Evolutionary conservation across 2,329 filamentous ascomycete genomes (phyloP).

Genomic region (Aspergillus brunneoviolaceus): DNA sequence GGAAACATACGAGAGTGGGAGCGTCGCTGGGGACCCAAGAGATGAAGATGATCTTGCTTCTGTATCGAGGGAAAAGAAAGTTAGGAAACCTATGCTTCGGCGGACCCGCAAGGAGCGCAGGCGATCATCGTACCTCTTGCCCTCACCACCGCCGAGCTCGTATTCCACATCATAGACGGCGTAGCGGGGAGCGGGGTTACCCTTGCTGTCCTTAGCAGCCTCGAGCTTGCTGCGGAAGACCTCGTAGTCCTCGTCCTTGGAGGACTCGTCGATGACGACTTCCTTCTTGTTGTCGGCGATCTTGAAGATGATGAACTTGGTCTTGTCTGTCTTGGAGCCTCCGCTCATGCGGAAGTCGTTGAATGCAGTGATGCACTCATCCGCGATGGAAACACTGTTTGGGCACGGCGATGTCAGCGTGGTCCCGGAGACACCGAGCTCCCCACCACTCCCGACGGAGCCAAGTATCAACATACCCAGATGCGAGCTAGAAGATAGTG

Average conservation of each 20-base stretch:
- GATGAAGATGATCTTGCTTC: slow-evolving; percentile 54
- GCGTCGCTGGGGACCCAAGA: slow-evolving; percentile 47
- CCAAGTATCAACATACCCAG: slow-evolving; percentile 31
- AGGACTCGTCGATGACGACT: slow-evolving; percentile 49
- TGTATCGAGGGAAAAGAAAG: slow-evolving; percentile 21
- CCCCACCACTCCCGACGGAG: neutral
- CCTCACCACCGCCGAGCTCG: slow-evolving; percentile 49
- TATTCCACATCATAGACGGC: slow-evolving; percentile 53
- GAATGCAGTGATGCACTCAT: slow-evolving; percentile 49
- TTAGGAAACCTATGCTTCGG: slow-evolving; percentile 16
- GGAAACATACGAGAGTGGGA: slow-evolving; percentile 40
- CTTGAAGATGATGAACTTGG: slow-evolving; percentile 55
- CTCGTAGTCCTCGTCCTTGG: slow-evolving; percentile 48
- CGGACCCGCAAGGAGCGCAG: neutral
- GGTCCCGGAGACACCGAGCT: neutral
- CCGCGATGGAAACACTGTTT: slow-evolving; percentile 46
- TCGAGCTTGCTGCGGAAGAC: slow-evolving; percentile 49
- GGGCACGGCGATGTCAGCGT: slow-evolving; percentile 21
- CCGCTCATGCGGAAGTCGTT: slow-evolving; percentile 50
- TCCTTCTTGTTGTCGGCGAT: slow-evolving; percentile 52
- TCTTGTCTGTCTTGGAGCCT: slow-evolving; percentile 31
- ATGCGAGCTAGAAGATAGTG: slow-evolving; percentile 32
- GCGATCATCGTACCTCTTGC: slow-evolving; percentile 43
- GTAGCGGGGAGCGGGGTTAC: slow-evolving; percentile 48
- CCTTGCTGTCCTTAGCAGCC: slow-evolving; percentile 42